Conservation (phyloP, 306 rosid genomes). For the Quercus aquifolioides region DNA sequence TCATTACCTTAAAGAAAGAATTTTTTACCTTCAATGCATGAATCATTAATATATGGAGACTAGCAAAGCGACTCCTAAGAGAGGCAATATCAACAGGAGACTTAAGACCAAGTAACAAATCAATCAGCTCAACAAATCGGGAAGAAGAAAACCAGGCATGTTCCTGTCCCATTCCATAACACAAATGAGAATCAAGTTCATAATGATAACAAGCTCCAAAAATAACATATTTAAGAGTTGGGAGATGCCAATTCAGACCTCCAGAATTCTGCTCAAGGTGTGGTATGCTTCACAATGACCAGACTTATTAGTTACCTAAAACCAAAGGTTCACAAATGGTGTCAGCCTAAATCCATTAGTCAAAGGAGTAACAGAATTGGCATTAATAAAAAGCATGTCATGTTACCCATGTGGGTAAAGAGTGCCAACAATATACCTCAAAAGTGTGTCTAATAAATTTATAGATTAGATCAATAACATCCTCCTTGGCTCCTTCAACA, state of each 20-base stretch:
- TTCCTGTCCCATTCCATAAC: conserved; percentile 57
- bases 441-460: conserved; percentile 45
- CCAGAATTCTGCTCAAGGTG: conserved; percentile 67
- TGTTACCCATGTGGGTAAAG: background rate
- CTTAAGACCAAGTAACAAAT: conserved; percentile 54
- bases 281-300: conserved; percentile 58
- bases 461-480: conserved; percentile 68
- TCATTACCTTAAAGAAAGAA: background rate
- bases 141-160: conserved; percentile 55
- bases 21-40: conserved; percentile 67
- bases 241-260: conserved; percentile 43
- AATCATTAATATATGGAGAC: conserved; percentile 63
- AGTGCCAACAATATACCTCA: conserved; percentile 50
- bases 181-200: conserved; percentile 10
- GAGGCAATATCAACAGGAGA: conserved; percentile 50
- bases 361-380: background rate
- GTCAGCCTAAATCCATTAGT: conserved; percentile 7
- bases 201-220: background rate
- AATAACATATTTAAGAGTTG: background rate
- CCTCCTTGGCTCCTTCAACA: conserved; percentile 68
- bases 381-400: conserved; percentile 1
- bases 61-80: conserved; percentile 64
- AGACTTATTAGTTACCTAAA: conserved; percentile 49
- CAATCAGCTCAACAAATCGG: conserved; percentile 53
- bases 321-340: conserved; percentile 22